Base-by-base conservation (phyloP, 2,329 filamentous ascomycete species). In the Fusarium sp. region DNA sequence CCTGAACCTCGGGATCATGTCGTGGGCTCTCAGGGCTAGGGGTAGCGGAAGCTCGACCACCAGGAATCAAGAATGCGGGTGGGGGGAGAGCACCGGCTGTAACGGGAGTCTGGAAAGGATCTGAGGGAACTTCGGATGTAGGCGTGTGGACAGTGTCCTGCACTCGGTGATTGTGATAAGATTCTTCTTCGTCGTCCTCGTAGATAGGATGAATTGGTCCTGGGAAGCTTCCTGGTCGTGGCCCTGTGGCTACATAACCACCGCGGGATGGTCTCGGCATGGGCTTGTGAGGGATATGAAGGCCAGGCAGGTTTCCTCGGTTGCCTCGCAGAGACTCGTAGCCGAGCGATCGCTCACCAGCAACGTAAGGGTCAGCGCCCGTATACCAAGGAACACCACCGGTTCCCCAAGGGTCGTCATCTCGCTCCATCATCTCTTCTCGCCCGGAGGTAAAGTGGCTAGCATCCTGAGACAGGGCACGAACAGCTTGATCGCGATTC, bases 181-280 rank as follows among this genome's bases (percentile, higher is more conserved):
- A 54, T 29, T 86, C 87, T 35, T 90, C 88, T 72, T 91, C 89
- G 43, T 89, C 89, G 10, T 88, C 88, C 72, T 91, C 89, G 73
- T 89, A 86, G 68, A 91, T 91, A 1, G 89, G 89, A 71, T 90
- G 88, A 71, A 91, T 91, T 3, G 81, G 82, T 5, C 85, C 85
- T 0, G 84, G 79, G n/a, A 82, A 78, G 52, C 78, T 79, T 52
- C 61, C 74, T 39, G 80, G 75, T 35, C 79, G 78, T 39, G 76
- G 67, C 39, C 78, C 78, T 14, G 82, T 77, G n/a, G 82, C 79
- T 68, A 79, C 74, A 65, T 84, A 82, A 43, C 81, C 80, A 65
- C 79, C 76, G 45, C 81, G 69, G 14, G 79, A 72, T 18, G 76
- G 76, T 60, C 81, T 77, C 22, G 79, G 69, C 58, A 82, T 73